Conservation (phyloP, 2,329 filamentous ascomycete genomes). For the Fusarium caatingaense region DNA sequence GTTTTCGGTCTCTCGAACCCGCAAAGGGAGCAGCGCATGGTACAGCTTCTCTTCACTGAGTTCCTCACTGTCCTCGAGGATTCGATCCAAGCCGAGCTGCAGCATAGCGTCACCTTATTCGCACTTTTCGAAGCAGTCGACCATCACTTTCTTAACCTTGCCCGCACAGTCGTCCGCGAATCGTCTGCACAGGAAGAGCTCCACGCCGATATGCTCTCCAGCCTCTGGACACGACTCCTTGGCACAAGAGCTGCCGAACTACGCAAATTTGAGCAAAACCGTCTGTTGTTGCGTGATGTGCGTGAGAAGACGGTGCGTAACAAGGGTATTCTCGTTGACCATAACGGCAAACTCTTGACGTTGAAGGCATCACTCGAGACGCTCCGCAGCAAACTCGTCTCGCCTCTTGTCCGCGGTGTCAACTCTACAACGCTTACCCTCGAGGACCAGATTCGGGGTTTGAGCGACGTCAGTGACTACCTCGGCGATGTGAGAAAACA, state of each 20-base stretch:
- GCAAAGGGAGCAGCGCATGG: constrained; percentile 81
- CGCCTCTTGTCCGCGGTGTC: constrained; percentile 79
- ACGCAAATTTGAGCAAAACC: constrained; percentile 94
- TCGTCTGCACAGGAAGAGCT: constrained; percentile 81
- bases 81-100: constrained; percentile 85
- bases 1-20: constrained; percentile 84
- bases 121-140: constrained; percentile 93
- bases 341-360: constrained; percentile 84
- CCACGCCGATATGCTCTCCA: constrained; percentile 83
- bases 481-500: constrained; percentile 78
- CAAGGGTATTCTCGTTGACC: constrained; percentile 86
- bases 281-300: constrained; percentile 79
- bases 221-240: constrained; percentile 86
- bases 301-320: constrained; percentile 86
- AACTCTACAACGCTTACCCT: constrained; percentile 78
- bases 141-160: constrained; percentile 88
- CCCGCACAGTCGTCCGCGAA: constrained; percentile 86
- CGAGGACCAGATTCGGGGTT: constrained; percentile 85
- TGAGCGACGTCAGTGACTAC: constrained; percentile 83
- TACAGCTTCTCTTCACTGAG: constrained; percentile 86
- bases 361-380: constrained; percentile 89
- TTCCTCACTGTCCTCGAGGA: constrained; percentile 90
- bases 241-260: constrained; percentile 79
- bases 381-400: constrained; percentile 84
- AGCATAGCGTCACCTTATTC: constrained; percentile 83